Base-by-base conservation (phyloP, 441 rosid species). In the Arabidopsis hybrid region DNA sequence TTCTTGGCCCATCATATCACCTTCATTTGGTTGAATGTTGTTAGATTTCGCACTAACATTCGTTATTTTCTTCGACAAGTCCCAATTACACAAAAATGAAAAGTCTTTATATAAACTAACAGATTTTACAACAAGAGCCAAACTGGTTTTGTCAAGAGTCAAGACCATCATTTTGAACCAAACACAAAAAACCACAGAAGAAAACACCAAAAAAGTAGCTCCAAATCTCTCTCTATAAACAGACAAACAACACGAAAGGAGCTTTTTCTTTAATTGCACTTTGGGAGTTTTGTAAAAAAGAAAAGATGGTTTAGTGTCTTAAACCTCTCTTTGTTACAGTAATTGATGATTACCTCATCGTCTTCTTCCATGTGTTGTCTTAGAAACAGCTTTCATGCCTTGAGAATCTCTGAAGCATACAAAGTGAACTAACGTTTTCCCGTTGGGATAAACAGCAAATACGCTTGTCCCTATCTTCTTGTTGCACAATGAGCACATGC, bases 331-430 rank as follows among this genome's bases (percentile, higher is more conserved):
- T 61, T 32, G 57, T 69, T 59, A 60, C 78, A 63, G 49, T 40
- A 38, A 69, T 21, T 47, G 67, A 57, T 40, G 1, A 45, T 47
- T n/a, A 42, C 86, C 83, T 87, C 83, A 92, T 65, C 91, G 83
- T 85, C 79, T 93, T 79, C 92, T 85, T 40, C 82, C 73, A 5
- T 89, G 78, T 13, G 87, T 66, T 72, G 88, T 88, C 79, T 87
- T 95, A 34, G 80, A 82, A 39, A 89, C 93, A 61, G 91, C 95
- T 84, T 93, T 90, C 96, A 95, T 93, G 47, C 86, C 88, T 68
- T 93, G 99, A 0, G 97, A 93, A 69, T 93, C 97, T 77, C 87
- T 87, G 67, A 96, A 96, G 83, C 99, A 93, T 67, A 91, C 99
- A 42, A 96, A 96, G 82, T 96, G 98, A 45, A 90, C 99, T 0